Percentiles rank a stretch among this genome's conserved stretches.
Conservation (phyloP, 2,329 filamentous ascomycete genomes). For the Claviceps sp. region DNA sequence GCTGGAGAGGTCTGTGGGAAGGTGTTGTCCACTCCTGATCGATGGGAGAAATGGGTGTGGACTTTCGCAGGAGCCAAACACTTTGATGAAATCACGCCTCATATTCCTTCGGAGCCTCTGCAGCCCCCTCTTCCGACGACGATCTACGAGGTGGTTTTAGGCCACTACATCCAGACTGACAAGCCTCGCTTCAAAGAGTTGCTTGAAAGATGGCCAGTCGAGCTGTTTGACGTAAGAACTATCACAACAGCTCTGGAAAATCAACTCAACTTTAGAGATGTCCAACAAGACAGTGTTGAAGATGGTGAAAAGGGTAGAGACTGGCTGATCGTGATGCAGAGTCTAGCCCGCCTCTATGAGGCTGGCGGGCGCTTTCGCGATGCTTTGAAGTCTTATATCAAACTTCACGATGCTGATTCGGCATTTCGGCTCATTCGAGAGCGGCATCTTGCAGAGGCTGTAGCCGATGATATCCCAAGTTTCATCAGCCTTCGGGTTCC, state of each 20-base stretch:
- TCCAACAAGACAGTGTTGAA: constrained; percentile 63
- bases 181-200: constrained; percentile 64
- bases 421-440: constrained; percentile 78
- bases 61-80: constrained; percentile 74
- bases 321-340: constrained; percentile 81
- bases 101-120: constrained; percentile 67
- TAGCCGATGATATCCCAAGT: constrained; percentile 78
- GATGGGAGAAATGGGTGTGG: constrained; percentile 96
- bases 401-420: constrained; percentile 79
- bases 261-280: constrained; percentile 63
- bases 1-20: constrained; percentile 73
- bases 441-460: constrained; percentile 77
- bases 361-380: constrained; percentile 70
- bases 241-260: constrained; percentile 70
- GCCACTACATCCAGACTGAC: constrained; percentile 74
- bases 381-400: constrained; percentile 79
- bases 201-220: constrained; percentile 69
- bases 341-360: constrained; percentile 72
- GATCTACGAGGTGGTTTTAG: constrained; percentile 80
- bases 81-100: constrained; percentile 79
- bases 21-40: constrained; percentile 62
- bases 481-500: constrained; percentile 81
- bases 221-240: constrained; percentile 67
- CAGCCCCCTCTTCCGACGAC: constrained; percentile 65
- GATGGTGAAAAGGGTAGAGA: constrained; percentile 61